Evolutionary conservation across 306 rosid species (phyloP).

Genomic region (Rubus idaeus): DNA sequence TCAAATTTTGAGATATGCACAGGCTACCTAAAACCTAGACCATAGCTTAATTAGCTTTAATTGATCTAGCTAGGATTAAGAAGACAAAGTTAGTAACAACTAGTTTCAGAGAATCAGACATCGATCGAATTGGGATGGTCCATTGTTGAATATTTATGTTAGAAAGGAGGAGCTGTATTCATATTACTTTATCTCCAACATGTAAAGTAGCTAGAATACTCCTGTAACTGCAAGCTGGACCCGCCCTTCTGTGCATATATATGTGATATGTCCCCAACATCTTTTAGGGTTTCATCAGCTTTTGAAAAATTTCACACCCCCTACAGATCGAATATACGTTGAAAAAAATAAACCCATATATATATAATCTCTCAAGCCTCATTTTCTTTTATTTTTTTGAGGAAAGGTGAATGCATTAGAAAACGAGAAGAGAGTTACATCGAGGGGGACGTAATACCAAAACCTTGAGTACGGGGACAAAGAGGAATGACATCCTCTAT

Average conservation of each 20-base stretch:
- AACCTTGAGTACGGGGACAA: too few species aligned
- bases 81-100: too few species aligned
- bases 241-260: too few species aligned
- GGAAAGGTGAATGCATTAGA: too few species aligned
- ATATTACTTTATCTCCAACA: conserved; percentile 34
- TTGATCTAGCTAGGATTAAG: too few species aligned
- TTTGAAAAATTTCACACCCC: conserved; percentile 2
- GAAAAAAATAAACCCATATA: background rate
- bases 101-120: background rate
- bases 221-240: conserved; percentile 17
- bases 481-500: too few species aligned
- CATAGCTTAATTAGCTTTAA: too few species aligned
- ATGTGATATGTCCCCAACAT: background rate
- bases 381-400: too few species aligned
- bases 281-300: background rate
- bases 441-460: too few species aligned
- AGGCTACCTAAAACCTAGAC: too few species aligned
- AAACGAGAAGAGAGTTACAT: too few species aligned
- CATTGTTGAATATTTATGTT: conserved; percentile 17
- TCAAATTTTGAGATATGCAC: background rate
- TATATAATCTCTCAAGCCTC: background rate
- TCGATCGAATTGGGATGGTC: background rate
- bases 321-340: conserved; percentile 20
- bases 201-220: conserved; percentile 13
- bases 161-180: conserved; percentile 17